Percentiles rank a stretch among this genome's conserved stretches.
phyloP scores from a whole-genome alignment of 768 basidiomycete species.

The Gelatoporia subvermispora region DNA sequence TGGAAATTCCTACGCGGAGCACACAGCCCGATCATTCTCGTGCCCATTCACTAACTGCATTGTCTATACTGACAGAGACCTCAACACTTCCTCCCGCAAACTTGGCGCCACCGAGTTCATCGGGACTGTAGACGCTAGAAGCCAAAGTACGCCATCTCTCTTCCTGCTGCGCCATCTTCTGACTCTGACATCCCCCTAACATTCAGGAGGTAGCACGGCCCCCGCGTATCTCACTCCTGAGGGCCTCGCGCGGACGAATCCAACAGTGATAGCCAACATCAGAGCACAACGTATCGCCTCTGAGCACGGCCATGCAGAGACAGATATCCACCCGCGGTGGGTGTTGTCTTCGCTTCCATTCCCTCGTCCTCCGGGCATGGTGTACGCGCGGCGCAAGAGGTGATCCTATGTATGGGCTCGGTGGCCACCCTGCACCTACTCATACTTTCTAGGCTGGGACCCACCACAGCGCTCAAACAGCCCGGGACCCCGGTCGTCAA shows the following conservation, averaged over 20 bases:
- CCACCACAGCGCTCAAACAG: conserved; percentile 7
- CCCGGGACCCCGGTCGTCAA: conserved; percentile 13
- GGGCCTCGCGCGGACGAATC: conserved; percentile 19
- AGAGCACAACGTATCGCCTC: conserved; percentile 15
- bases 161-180: not conserved
- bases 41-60: not conserved
- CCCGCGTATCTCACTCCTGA: conserved; percentile 20
- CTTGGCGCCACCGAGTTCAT: conserved; percentile 11
- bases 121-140: conserved; percentile 12
- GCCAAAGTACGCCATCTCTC: conserved; percentile 10
- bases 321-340: conserved; percentile 2
- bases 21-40: not conserved
- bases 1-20: conserved; percentile 1
- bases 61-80: conserved; percentile 6
- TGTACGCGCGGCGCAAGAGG: conserved; percentile 10
- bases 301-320: not conserved
- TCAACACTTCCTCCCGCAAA: conserved; percentile 11
- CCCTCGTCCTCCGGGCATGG: conserved; percentile 3
- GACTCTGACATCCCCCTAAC: too few relatives aligned
- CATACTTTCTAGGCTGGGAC: conserved; percentile 24
- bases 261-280: conserved; percentile 15
- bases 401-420: conserved; percentile 15
- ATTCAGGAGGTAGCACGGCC: conserved; percentile 21
- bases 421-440: conserved; percentile 17
- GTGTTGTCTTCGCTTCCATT: conserved; percentile 6